Percentiles rank a stretch among this genome's conserved stretches.
phyloP scores from a whole-genome alignment of 768 basidiomycete species.

The Agaricus sinodeliciosus region DNA sequence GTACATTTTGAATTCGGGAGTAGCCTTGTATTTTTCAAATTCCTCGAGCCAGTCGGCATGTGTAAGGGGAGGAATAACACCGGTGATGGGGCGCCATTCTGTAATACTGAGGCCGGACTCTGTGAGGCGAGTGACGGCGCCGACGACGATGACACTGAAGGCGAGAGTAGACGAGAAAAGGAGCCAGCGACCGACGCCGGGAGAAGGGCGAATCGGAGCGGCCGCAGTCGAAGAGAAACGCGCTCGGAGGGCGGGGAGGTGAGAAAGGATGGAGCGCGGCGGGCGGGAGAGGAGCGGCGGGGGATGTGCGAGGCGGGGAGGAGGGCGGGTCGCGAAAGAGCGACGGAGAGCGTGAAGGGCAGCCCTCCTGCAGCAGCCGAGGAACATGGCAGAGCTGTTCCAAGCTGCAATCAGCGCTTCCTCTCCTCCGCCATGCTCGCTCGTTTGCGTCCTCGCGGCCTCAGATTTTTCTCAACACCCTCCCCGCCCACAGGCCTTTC shows the following conservation, averaged over 20 bases:
- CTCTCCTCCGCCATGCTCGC: constrained; percentile 13
- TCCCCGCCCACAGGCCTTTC: constrained; percentile 22
- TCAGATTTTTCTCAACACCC: neutral
- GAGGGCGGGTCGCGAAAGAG: neutral
- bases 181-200: constrained; percentile 79
- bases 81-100: constrained; percentile 94
- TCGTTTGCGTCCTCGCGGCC: neutral
- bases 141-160: constrained; percentile 90
- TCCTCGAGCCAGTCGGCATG: constrained; percentile 76
- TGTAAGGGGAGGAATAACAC: constrained; percentile 77
- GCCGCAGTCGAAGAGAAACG: constrained; percentile 5
- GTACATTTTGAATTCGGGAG: constrained; percentile 94
- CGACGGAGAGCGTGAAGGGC: neutral
- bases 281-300: neutral
- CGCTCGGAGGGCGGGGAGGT: neutral
- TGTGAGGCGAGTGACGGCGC: constrained; percentile 93
- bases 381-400: neutral
- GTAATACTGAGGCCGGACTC: constrained; percentile 98
- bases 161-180: constrained; percentile 79
- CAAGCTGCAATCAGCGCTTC: neutral
- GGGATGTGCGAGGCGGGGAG: neutral
- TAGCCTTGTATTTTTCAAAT: constrained; percentile 90
- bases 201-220: constrained; percentile 53
- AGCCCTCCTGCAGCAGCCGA: constrained; percentile 3
- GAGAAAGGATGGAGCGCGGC: neutral